phyloP scores from a whole-genome alignment of 768 basidiomycete species.

The Tubosaeta brunneosetosa region DNA sequence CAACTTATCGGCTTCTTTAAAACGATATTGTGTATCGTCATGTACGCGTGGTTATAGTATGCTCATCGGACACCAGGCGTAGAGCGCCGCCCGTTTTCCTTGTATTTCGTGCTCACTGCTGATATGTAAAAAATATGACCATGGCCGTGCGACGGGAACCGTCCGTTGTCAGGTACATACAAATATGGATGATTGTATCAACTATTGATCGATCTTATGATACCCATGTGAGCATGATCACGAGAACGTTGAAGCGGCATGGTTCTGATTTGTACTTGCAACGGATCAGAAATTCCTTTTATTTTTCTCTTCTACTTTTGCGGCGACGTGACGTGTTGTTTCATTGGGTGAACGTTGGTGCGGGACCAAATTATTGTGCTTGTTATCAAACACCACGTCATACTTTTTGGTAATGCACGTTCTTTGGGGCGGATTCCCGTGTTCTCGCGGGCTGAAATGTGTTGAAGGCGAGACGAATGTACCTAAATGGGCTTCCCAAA shows the following conservation, averaged over 20 bases:
- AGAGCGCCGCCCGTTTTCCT: constrained; percentile 6
- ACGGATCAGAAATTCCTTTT: background rate
- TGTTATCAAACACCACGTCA: too few relatives aligned
- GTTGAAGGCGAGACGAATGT: too few relatives aligned
- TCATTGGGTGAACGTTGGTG: background rate
- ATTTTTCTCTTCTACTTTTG: background rate
- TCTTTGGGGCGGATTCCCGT: too few relatives aligned
- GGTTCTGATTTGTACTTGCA: background rate
- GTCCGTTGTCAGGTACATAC: constrained; percentile 1
- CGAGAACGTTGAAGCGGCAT: background rate
- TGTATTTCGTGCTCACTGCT: background rate
- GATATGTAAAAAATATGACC: background rate
- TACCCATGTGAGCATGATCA: background rate
- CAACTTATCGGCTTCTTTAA: background rate
- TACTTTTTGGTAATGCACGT: too few relatives aligned
- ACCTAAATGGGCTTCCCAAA: too few relatives aligned
- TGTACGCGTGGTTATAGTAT: background rate
- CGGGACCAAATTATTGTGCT: too few relatives aligned
- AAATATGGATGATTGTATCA: background rate
- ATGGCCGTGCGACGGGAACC: background rate
- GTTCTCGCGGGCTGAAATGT: too few relatives aligned
- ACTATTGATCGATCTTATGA: constrained; percentile 8
- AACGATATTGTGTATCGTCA: background rate
- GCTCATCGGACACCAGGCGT: constrained; percentile 3
- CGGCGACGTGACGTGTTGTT: background rate